phyloP scores from a whole-genome alignment of 2,329 filamentous ascomycete genomes.

The Alternaria arbusti region DNA sequence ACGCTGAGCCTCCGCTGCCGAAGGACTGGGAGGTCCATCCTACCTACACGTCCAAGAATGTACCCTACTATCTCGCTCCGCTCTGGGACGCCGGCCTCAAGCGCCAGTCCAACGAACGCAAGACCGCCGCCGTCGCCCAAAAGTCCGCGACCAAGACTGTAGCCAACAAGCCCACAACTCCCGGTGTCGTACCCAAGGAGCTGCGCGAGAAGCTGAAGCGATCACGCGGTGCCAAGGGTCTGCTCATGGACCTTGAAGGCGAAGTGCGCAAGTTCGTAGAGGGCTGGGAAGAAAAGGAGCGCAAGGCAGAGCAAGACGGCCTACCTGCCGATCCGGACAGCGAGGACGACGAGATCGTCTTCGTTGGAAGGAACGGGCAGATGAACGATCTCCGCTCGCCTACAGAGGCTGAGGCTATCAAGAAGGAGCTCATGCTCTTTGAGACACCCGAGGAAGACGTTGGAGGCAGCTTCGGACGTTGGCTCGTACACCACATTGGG shows the following conservation, averaged over 20 bases:
- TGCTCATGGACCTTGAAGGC: constrained; percentile 84
- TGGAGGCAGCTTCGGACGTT: constrained; percentile 83
- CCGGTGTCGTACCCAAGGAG: constrained; percentile 73
- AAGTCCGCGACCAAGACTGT: constrained; percentile 45
- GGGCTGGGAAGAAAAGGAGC: constrained; percentile 63
- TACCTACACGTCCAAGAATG: constrained; percentile 75
- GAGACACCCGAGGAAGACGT: constrained; percentile 79
- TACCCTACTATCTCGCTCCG: constrained; percentile 89
- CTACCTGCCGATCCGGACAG: constrained; percentile 58
- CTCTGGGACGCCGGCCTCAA: constrained; percentile 74
- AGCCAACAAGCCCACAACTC: constrained; percentile 51
- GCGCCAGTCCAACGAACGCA: constrained; percentile 53
- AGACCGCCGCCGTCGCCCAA: constrained; percentile 41
- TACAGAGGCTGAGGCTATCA: constrained; percentile 59
- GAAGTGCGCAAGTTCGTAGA: constrained; percentile 79
- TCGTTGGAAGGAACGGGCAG: constrained; percentile 74
- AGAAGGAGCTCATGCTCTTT: constrained; percentile 75
- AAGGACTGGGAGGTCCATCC: constrained; percentile 83
- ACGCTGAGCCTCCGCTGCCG: constrained; percentile 80
- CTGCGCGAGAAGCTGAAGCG: constrained; percentile 82
- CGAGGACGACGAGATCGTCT: constrained; percentile 88
- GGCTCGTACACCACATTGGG: constrained; percentile 91
- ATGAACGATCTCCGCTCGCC: constrained; percentile 64
- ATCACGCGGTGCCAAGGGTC: constrained; percentile 74
- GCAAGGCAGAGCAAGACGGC: constrained; percentile 56